These are phyloP conservation scores for Neonectria magnoliae DNA, from an alignment of 2,329 filamentous ascomycete genomes.

Conservation along the genomic window DNA sequence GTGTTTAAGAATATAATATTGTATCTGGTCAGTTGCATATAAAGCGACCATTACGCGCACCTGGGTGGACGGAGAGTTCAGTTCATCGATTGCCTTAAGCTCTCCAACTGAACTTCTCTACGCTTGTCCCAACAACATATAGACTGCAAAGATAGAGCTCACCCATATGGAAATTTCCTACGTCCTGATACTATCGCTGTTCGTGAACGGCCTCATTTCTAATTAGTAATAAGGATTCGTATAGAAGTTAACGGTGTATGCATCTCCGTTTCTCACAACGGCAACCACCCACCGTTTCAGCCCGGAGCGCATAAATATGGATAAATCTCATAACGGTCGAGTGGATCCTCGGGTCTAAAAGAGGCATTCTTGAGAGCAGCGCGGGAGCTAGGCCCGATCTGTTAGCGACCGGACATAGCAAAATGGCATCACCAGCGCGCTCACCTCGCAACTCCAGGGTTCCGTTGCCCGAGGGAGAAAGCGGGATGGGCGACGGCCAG, in stretches of 20 bases:
- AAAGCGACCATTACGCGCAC: neutral
- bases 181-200: neutral
- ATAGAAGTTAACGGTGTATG: neutral
- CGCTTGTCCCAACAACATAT: neutral
- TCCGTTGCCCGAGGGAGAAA: slow-evolving; percentile 2
- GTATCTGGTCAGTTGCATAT: neutral
- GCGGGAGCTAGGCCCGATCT: slow-evolving; percentile 1
- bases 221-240: neutral
- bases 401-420: neutral
- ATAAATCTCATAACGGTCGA: neutral
- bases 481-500: neutral
- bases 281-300: neutral
- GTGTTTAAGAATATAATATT: neutral
- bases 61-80: neutral
- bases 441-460: slow-evolving; percentile 2
- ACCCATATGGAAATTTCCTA: neutral
- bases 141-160: neutral
- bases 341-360: neutral
- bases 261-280: neutral
- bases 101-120: too few relatives aligned
- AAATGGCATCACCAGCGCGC: neutral
- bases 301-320: neutral
- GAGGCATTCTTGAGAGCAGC: neutral
- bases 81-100: neutral
- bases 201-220: neutral